These are phyloP conservation scores for Parafenestella ontariensis DNA, from an alignment of 2,329 filamentous ascomycete species.

Conservation along the genomic window DNA sequence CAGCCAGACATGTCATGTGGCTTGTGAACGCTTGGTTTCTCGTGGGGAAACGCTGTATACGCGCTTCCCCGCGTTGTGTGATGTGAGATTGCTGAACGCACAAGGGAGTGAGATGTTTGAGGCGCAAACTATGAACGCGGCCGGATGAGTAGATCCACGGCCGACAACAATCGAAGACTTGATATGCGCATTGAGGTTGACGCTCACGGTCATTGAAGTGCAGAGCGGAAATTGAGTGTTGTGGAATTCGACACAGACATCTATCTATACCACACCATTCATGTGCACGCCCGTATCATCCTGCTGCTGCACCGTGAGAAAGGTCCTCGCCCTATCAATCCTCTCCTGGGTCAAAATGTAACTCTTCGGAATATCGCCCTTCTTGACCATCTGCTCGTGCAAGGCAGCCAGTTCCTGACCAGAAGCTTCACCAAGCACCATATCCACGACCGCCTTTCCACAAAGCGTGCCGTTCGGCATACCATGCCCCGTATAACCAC, in stretches of 20 bases:
- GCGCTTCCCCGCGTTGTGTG: background rate
- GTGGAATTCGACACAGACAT: background rate
- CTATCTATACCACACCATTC: conserved; percentile 28
- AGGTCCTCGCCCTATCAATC: conserved; percentile 36
- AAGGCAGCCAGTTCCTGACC: conserved; percentile 40
- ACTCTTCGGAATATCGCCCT: conserved; percentile 44
- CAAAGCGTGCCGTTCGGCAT: conserved; percentile 77
- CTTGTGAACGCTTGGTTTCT: background rate
- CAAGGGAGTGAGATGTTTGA: background rate
- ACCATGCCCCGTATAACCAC: conserved; percentile 75
- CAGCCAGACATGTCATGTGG: conserved; percentile 8
- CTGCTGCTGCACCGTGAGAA: conserved; percentile 46
- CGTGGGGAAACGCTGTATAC: conserved; percentile 9
- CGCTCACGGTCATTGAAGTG: background rate
- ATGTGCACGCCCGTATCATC: conserved; percentile 37
- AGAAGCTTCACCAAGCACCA: conserved; percentile 57
- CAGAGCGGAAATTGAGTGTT: background rate
- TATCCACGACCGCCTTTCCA: conserved; percentile 67
- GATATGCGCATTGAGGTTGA: background rate
- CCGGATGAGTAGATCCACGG: background rate
- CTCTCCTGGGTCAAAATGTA: conserved; percentile 50
- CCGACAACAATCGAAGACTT: background rate
- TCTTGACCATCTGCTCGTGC: conserved; percentile 42
- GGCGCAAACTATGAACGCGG: background rate
- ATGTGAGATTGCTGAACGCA: background rate